Conservation (phyloP, 805 yeast genomes). For the Candida railenensis region DNA sequence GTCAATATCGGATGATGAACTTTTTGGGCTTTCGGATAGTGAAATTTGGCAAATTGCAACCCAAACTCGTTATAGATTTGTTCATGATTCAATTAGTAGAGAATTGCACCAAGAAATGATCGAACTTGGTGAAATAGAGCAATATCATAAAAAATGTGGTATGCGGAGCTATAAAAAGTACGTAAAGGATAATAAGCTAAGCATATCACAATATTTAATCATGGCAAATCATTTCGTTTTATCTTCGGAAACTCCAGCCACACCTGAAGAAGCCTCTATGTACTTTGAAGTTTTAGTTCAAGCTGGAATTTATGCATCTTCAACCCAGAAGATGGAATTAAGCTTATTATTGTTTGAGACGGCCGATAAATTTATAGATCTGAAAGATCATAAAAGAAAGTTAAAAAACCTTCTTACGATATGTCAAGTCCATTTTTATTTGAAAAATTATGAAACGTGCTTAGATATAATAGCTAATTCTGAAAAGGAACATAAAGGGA, state of each 20-base stretch:
- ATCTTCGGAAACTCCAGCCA: constrained; percentile 31
- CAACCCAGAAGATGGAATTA: constrained; percentile 39
- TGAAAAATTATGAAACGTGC: constrained; percentile 32
- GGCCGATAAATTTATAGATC: constrained; percentile 26
- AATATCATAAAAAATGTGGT: constrained; percentile 41
- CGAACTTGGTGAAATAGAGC: constrained; percentile 21
- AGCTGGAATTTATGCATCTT: constrained; percentile 46
- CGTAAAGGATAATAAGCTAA: constrained; percentile 13
- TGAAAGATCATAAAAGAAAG: constrained; percentile 16
- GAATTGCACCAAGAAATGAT: constrained; percentile 27
- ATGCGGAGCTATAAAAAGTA: constrained; percentile 32
- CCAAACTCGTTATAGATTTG: constrained; percentile 35
- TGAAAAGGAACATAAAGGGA: constrained; percentile 22
- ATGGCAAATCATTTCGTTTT: constrained; percentile 41
- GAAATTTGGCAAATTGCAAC: constrained; percentile 34
- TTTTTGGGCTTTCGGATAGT: constrained; percentile 26
- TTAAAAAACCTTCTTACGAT: constrained; percentile 28
- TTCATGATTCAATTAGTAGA: constrained; percentile 40
- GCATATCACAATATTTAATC: constrained; percentile 24
- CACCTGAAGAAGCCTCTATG: constrained; percentile 29
- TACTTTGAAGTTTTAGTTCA: constrained; percentile 39
- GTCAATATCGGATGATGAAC: constrained; percentile 11
- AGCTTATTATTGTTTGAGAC: constrained; percentile 41
- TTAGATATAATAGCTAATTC: constrained; percentile 33
- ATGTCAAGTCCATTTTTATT: constrained; percentile 27